Percentiles rank a stretch among this genome's conserved stretches.
phyloP scores from a whole-genome alignment of 495 filamentous ascomycete species.

The Xylaria telfairii region DNA sequence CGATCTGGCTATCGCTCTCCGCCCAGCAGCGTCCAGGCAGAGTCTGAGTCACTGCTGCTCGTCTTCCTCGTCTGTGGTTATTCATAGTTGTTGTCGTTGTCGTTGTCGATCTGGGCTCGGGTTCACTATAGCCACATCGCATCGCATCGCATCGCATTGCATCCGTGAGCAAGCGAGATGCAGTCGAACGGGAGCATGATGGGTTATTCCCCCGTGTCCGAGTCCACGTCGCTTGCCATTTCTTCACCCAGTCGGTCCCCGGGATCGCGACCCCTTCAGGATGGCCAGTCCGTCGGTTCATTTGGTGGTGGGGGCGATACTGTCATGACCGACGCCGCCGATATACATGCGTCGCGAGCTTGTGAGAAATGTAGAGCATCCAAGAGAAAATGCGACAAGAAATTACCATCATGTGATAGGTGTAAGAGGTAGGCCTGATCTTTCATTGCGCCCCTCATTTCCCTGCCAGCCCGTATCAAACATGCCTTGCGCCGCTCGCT shows the following conservation, averaged over 20 bases:
- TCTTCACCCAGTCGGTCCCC: constrained; percentile 36
- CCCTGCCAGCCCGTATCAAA: not conserved
- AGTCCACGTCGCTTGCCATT: constrained; percentile 32
- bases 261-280: constrained; percentile 28
- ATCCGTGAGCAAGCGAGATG: constrained; percentile 28
- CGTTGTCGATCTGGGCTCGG: not conserved
- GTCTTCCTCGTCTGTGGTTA: not conserved
- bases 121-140: not conserved
- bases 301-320: constrained; percentile 3
- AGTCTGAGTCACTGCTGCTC: constrained; percentile 1
- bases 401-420: constrained; percentile 40
- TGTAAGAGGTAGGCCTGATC: constrained; percentile 37
- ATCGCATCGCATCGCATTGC: not conserved
- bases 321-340: constrained; percentile 27
- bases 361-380: constrained; percentile 44
- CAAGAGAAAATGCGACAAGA: constrained; percentile 46
- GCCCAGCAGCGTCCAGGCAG: not conserved
- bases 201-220: constrained; percentile 36
- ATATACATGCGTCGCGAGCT: constrained; percentile 36
- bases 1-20: constrained; percentile 2
- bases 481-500: not conserved
- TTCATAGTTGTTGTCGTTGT: no score
- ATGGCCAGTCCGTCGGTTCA: constrained; percentile 26
- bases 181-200: constrained; percentile 37
- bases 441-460: not conserved